These are phyloP conservation scores for Draba incana DNA, from an alignment of 345 rosid genomes.

Conservation along the genomic window DNA sequence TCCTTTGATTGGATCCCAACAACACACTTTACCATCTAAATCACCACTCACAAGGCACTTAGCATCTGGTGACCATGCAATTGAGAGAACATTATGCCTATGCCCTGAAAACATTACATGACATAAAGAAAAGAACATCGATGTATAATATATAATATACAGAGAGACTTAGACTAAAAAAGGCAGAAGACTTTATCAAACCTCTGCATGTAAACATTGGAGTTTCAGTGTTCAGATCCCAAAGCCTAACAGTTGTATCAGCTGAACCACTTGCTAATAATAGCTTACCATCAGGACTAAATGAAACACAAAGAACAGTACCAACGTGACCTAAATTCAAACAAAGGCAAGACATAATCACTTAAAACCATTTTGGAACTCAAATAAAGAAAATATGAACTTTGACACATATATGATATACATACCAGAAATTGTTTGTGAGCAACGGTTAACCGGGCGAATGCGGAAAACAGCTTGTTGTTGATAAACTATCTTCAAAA, in stretches of 20 bases:
- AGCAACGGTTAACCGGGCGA: conserved; percentile 84
- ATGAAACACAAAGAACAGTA: conserved; percentile 89
- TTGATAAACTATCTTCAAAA: conserved; percentile 85
- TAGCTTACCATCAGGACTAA: conserved; percentile 88
- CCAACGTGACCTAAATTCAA: conserved; percentile 65
- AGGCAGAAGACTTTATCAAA: conserved; percentile 28
- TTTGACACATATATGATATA: not conserved
- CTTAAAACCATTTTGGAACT: not conserved
- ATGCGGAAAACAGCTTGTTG: conserved; percentile 94
- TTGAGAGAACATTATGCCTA: conserved; percentile 89
- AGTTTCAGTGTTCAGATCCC: conserved; percentile 95
- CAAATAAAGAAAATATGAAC: not conserved
- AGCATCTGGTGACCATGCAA: conserved; percentile 97
- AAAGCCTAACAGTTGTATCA: conserved; percentile 88
- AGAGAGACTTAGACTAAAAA: not conserved
- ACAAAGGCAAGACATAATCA: conserved; percentile 9
- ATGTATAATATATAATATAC: too few species aligned
- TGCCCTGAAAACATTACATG: conserved; percentile 61
- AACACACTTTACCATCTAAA: conserved; percentile 77
- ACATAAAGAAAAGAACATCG: not conserved
- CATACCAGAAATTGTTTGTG: conserved; percentile 87
- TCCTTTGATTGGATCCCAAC: conserved; percentile 87
- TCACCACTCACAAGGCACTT: conserved; percentile 91
- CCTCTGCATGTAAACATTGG: conserved; percentile 95
- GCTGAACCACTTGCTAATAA: conserved; percentile 98